These are phyloP conservation scores for Corylus heterophylla DNA, from an alignment of 306 rosid species.

Conservation along the genomic window DNA sequence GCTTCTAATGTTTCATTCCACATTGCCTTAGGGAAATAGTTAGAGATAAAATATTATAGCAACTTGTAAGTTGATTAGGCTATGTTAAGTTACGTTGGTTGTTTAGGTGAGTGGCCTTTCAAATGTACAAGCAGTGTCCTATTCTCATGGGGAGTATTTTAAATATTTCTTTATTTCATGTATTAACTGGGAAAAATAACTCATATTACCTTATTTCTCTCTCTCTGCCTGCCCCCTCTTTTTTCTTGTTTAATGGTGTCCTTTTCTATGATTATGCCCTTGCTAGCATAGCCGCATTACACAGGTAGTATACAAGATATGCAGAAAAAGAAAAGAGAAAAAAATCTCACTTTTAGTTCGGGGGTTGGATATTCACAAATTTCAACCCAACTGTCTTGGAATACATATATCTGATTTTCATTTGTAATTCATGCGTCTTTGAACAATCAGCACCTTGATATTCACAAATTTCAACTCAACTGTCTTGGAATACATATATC, in stretches of 20 bases:
- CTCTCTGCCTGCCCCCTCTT: background rate
- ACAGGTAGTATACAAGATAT: background rate
- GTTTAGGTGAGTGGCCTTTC: background rate
- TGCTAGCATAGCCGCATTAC: background rate
- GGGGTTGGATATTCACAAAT: background rate
- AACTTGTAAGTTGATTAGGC: background rate
- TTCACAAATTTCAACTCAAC: background rate
- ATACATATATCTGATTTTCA: background rate
- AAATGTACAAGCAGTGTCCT: background rate
- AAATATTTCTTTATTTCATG: background rate
- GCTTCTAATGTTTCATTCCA: slow-evolving; percentile 10
- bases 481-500: background rate
- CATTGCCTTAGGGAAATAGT: background rate
- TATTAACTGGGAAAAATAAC: background rate
- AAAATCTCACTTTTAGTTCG: background rate
- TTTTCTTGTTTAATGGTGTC: too few species aligned
- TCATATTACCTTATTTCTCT: background rate
- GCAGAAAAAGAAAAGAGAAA: background rate
- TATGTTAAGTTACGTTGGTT: background rate
- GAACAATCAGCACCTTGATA: background rate
- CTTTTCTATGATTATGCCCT: background rate
- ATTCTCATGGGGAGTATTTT: background rate
- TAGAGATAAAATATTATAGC: background rate
- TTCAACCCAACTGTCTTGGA: background rate
- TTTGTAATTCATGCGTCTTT: background rate